phyloP scores from a whole-genome alignment of 1,284 basidiomycete genomes.

The Irpex lacteus region DNA sequence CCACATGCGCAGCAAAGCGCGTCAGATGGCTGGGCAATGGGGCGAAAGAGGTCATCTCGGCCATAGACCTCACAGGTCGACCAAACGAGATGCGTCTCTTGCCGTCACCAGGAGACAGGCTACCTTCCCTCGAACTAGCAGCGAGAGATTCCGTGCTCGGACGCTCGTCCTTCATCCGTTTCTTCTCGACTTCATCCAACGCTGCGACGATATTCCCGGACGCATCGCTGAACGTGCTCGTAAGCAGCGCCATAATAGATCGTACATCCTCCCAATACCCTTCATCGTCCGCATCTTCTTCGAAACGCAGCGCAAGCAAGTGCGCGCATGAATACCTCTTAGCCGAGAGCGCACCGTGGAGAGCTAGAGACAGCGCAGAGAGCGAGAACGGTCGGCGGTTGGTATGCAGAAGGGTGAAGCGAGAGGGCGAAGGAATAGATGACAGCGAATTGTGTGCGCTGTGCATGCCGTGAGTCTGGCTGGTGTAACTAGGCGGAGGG shows the following conservation, averaged over 20 bases:
- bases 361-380: constrained; percentile 53
- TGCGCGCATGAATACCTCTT: constrained; percentile 76
- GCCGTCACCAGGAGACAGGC: constrained; percentile 15
- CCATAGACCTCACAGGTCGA: constrained; percentile 21
- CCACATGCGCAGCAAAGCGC: constrained; percentile 68
- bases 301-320: constrained; percentile 71
- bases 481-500: constrained; percentile 25
- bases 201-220: constrained; percentile 57
- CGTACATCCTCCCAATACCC: constrained; percentile 80
- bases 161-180: constrained; percentile 43
- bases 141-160: constrained; percentile 37
- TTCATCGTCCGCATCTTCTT: constrained; percentile 46
- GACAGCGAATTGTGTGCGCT: constrained; percentile 14
- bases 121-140: constrained; percentile 15
- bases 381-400: constrained; percentile 64
- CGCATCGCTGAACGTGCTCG: constrained; percentile 62
- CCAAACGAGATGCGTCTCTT: constrained; percentile 3
- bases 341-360: constrained; percentile 62
- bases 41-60: constrained; percentile 53
- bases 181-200: constrained; percentile 53
- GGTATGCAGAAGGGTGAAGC: constrained; percentile 59
- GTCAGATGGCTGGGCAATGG: constrained; percentile 65
- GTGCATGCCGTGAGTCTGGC: constrained; percentile 11
- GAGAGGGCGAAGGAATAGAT: constrained; percentile 26
- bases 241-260: constrained; percentile 65